Percentiles rank a stretch among this genome's conserved stretches.
phyloP scores from a whole-genome alignment of 495 filamentous ascomycete genomes.

The Penicillium nucicola region DNA sequence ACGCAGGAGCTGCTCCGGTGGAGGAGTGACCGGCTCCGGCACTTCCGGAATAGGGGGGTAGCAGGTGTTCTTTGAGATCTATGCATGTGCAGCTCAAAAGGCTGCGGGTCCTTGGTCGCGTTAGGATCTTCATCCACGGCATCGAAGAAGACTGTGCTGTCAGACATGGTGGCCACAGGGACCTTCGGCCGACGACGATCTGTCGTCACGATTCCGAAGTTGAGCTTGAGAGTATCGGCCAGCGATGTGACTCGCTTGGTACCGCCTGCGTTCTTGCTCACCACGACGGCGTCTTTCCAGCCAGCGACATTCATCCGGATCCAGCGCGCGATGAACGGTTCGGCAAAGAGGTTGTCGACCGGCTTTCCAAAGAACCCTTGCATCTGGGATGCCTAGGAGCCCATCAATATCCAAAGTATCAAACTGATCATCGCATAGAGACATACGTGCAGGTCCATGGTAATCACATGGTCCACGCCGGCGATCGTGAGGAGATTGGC shows the following conservation, averaged over 20 bases:
- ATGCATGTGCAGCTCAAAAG: constrained; percentile 32
- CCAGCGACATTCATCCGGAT: constrained; percentile 80
- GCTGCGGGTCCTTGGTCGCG: constrained; percentile 25
- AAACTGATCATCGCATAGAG: constrained; percentile 3
- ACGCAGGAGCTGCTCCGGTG: constrained; percentile 16
- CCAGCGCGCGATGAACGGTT: constrained; percentile 95
- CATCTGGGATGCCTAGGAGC: constrained; percentile 77
- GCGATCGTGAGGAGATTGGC: constrained; percentile 92
- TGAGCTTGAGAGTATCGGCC: constrained; percentile 93
- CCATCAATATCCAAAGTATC: constrained; percentile 16
- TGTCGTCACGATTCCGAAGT: constrained; percentile 95
- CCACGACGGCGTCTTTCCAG: constrained; percentile 90
- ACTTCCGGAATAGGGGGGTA: constrained; percentile 17
- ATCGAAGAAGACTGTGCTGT: constrained; percentile 58
- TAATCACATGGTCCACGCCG: constrained; percentile 95
- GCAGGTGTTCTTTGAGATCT: constrained; percentile 7
- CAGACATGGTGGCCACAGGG: constrained; percentile 55
- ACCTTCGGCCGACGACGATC: constrained; percentile 67
- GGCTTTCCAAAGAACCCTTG: constrained; percentile 98
- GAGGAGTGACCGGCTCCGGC: constrained; percentile 6
- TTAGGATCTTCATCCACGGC: constrained; percentile 36
- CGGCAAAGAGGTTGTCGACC: constrained; percentile 95
- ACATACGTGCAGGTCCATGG: constrained; percentile 85
- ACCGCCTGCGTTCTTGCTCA: constrained; percentile 96
- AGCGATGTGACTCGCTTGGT: constrained; percentile 97